Conservation (phyloP, 306 rosid genomes). For the Begonia masoniana region DNA sequence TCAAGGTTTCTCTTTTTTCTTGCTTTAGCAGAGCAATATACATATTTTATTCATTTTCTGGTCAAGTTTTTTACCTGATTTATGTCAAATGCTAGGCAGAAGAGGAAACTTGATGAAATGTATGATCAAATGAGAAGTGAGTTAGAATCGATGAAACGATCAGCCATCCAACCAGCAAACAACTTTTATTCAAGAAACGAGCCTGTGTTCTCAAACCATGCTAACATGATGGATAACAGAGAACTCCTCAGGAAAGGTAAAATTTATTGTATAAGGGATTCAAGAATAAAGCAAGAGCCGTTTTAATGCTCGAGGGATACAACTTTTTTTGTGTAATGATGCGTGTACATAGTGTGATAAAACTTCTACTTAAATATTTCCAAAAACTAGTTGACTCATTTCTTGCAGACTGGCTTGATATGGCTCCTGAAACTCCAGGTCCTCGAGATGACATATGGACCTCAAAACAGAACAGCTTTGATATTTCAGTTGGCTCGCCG, state of each 20-base stretch:
- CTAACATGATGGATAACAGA: conserved; percentile 63
- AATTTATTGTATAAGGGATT: conserved; percentile 10
- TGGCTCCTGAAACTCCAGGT: conserved; percentile 95
- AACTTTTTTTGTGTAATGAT: too few relatives aligned
- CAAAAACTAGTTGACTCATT: conserved; percentile 70
- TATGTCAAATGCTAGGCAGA: conserved; percentile 54
- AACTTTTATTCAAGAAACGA: conserved; percentile 85
- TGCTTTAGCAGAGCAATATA: neutral
- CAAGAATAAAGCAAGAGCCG: neutral
- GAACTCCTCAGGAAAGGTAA: conserved; percentile 72
- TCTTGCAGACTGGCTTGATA: conserved; percentile 66
- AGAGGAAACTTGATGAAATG: conserved; percentile 99
- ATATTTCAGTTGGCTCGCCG: conserved; percentile 72
- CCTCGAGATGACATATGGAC: conserved; percentile 96
- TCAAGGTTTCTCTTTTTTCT: conserved; percentile 40
- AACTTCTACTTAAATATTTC: conserved; percentile 37
- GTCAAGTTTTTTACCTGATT: neutral
- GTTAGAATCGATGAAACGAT: conserved; percentile 60
- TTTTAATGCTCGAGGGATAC: neutral
- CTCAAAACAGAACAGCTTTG: conserved; percentile 77
- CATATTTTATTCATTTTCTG: too few relatives aligned
- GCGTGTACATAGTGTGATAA: too few relatives aligned
- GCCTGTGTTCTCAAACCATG: conserved; percentile 59
- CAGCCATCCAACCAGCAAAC: conserved; percentile 74
- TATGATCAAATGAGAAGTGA: conserved; percentile 89